These are phyloP conservation scores for Skeletonema costatum DNA, from an alignment of 108 stramenopile genomes.

Conservation along the genomic window DNA sequence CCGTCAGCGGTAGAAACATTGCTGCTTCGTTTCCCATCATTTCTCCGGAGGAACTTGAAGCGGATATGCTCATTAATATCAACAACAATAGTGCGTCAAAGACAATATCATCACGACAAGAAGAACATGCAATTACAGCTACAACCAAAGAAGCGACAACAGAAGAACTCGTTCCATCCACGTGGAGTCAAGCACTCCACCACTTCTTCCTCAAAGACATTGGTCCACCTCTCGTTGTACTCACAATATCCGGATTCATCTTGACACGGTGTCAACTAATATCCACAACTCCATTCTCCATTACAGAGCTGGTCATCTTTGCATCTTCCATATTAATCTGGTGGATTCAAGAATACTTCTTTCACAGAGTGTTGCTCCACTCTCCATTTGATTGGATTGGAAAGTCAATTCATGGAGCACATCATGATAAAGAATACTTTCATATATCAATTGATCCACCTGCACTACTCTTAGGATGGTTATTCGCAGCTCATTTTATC, in stretches of 20 bases:
- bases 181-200: slow-evolving; percentile 33
- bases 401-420: slow-evolving; percentile 60
- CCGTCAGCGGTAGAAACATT: too few species aligned
- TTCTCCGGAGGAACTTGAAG: too few species aligned
- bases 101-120: neutral
- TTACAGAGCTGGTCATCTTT: slow-evolving; percentile 37
- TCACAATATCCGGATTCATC: slow-evolving; percentile 28
- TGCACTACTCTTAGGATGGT: slow-evolving; percentile 57
- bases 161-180: slow-evolving; percentile 28
- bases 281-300: slow-evolving; percentile 14
- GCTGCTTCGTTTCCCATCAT: too few species aligned
- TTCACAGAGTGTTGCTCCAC: slow-evolving; percentile 57
- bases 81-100: neutral
- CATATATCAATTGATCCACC: slow-evolving; percentile 71
- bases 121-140: neutral
- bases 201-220: slow-evolving; percentile 38
- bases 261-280: slow-evolving; percentile 14
- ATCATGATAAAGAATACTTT: slow-evolving; percentile 65
- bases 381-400: slow-evolving; percentile 67
- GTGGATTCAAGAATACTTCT: slow-evolving; percentile 71
- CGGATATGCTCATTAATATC: too few species aligned
- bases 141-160: neutral
- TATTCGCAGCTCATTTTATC: slow-evolving; percentile 43
- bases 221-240: slow-evolving; percentile 45
- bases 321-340: slow-evolving; percentile 45